phyloP scores from a whole-genome alignment of 345 rosid species.

The rapeseed (Brassica napus) region DNA sequence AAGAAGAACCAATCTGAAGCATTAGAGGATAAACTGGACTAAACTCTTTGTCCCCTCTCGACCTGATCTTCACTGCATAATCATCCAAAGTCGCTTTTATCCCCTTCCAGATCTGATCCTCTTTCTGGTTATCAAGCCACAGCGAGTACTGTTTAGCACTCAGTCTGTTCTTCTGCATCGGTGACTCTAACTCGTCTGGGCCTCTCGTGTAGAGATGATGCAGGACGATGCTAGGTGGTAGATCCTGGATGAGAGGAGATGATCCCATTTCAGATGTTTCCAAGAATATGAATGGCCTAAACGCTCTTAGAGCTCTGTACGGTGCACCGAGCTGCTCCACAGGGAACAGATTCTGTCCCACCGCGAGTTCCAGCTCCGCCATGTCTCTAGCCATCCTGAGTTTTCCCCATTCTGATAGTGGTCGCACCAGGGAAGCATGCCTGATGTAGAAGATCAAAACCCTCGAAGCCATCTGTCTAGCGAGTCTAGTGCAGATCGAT shows the following conservation, averaged over 20 bases:
- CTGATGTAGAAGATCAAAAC: slow-evolving; percentile 86
- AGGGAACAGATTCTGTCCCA: slow-evolving; percentile 90
- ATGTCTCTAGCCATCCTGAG: slow-evolving; percentile 96
- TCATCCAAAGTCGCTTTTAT: slow-evolving; percentile 93
- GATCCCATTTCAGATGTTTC: slow-evolving; percentile 81
- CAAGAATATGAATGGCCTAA: slow-evolving; percentile 86
- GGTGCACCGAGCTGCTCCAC: slow-evolving; percentile 99
- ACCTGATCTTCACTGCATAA: slow-evolving; percentile 71
- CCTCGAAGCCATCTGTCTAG: slow-evolving; percentile 84
- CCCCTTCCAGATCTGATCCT: slow-evolving; percentile 99
- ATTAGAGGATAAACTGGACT: slow-evolving; percentile 94
- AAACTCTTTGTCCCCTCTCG: slow-evolving; percentile 97
- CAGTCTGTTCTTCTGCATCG: slow-evolving; percentile 83
- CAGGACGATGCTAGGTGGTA: slow-evolving; percentile 80
- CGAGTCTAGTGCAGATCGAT: slow-evolving; percentile 89
- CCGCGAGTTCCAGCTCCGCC: slow-evolving; percentile 98
- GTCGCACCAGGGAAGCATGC: slow-evolving; percentile 93
- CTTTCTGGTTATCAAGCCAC: slow-evolving; percentile 95
- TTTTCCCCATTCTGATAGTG: slow-evolving; percentile 96
- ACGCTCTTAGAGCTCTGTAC: slow-evolving; percentile 92
- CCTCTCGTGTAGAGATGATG: slow-evolving; percentile 96
- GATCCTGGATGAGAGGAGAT: slow-evolving; percentile 87
- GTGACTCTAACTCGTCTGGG: slow-evolving; percentile 85
- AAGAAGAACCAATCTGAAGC: slow-evolving; percentile 81
- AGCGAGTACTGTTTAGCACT: slow-evolving; percentile 80